Percentiles rank a stretch among this genome's conserved stretches.
Evolutionary conservation across 768 basidiomycete genomes (phyloP).

Genomic region (Tricholoma flavovirens): DNA sequence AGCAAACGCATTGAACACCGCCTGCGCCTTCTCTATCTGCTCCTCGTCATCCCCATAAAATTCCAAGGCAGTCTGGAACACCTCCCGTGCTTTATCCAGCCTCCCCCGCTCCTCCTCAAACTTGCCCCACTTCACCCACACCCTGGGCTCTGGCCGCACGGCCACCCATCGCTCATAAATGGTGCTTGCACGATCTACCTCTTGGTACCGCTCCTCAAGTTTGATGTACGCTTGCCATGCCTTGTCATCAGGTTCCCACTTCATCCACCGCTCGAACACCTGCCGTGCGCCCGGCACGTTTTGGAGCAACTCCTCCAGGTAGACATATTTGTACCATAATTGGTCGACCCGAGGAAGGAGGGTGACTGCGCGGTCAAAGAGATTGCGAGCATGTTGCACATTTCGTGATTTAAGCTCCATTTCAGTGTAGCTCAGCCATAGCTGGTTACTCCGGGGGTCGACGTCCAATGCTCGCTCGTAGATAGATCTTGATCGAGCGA

Average conservation of each 20-base stretch:
- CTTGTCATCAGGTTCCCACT: constrained; percentile 99
- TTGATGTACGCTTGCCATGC: constrained; percentile 99
- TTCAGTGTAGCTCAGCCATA: constrained; percentile 94
- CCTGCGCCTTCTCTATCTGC: constrained; percentile 94
- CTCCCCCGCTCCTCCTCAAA: constrained; percentile 81
- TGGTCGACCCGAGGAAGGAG: constrained; percentile 94
- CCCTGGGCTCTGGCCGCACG: constrained; percentile 69
- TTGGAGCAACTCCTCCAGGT: constrained; percentile 93
- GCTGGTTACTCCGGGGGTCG: constrained; percentile 80
- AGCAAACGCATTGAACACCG: constrained; percentile 88
- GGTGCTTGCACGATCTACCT: constrained; percentile 84
- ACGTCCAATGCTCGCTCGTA: constrained; percentile 97
- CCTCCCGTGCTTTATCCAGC: constrained; percentile 73
- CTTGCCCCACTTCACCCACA: constrained; percentile 82
- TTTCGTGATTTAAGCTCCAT: constrained; percentile 98
- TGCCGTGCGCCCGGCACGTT: constrained; percentile 96
- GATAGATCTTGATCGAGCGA: constrained; percentile 87
- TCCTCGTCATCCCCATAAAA: constrained; percentile 88
- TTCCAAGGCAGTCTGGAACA: constrained; percentile 86
- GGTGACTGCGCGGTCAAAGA: constrained; percentile 96
- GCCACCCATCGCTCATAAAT: constrained; percentile 92
- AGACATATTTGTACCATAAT: constrained; percentile 99
- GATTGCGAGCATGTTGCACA: constrained; percentile 93
- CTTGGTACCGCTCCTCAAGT: constrained; percentile 89
- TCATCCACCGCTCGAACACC: constrained; percentile 99